Conservation (phyloP, 495 filamentous ascomycete genomes). For the Penicillium bovifimosum region DNA sequence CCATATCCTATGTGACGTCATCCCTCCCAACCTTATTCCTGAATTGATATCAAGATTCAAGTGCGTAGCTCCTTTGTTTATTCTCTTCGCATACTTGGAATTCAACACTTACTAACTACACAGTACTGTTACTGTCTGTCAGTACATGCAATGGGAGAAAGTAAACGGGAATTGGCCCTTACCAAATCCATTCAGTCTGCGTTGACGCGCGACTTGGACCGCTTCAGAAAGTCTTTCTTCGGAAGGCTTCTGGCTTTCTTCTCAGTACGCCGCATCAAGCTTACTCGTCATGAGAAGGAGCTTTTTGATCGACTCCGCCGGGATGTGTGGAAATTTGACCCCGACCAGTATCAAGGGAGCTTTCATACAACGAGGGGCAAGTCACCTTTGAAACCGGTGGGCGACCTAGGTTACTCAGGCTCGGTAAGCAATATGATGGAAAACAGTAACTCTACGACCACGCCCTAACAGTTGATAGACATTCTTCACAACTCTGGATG, state of each 20-base stretch:
- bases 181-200: conserved; percentile 33
- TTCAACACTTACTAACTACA: too few relatives aligned
- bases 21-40: not conserved
- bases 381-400: conserved; percentile 40
- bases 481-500: conserved; percentile 60
- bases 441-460: too few relatives aligned
- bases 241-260: conserved; percentile 34
- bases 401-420: conserved; percentile 56
- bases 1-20: conserved; percentile 18
- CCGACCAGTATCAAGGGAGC: conserved; percentile 49
- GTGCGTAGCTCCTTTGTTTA: conserved; percentile 57
- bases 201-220: conserved; percentile 26
- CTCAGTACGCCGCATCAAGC: conserved; percentile 28
- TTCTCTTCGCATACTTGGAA: conserved; percentile 36
- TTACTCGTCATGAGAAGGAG: conserved; percentile 25
- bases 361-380: conserved; percentile 39
- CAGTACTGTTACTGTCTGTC: too few relatives aligned
- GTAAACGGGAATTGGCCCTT: conserved; percentile 27
- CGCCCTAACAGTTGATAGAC: conserved; percentile 34
- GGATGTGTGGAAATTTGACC: conserved; percentile 46
- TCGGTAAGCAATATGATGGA: conserved; percentile 33
- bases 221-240: conserved; percentile 23
- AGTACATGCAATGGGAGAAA: conserved; percentile 20
- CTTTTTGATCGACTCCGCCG: conserved; percentile 29
- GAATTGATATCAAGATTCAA: not conserved